Conservation (phyloP, 75 land plant species). For the Picea glauca region DNA sequence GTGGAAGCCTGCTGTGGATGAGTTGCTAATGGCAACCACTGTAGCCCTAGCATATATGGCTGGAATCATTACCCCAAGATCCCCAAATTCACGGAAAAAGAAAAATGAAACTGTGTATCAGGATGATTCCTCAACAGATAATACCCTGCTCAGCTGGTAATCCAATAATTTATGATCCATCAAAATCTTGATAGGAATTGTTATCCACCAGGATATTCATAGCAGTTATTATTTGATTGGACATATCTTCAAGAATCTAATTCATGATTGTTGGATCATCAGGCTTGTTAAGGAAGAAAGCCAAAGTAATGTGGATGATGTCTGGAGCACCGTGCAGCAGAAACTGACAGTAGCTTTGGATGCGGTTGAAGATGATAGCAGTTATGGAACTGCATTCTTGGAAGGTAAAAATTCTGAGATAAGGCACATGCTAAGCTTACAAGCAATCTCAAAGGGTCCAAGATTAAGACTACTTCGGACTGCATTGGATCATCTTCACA, state of each 20-base stretch:
- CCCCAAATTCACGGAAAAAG: neutral
- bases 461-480: slow-evolving; percentile 25
- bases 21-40: slow-evolving; percentile 25
- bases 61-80: slow-evolving; percentile 23
- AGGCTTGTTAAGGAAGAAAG: slow-evolving; percentile 3
- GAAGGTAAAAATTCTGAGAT: slow-evolving; percentile 4
- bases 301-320: slow-evolving; percentile 1
- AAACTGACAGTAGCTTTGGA: slow-evolving; percentile 8
- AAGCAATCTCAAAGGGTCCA: slow-evolving; percentile 31
- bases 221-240: neutral
- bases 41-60: slow-evolving; percentile 33
- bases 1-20: slow-evolving; percentile 31
- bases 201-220: neutral
- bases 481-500: slow-evolving; percentile 35
- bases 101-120: neutral
- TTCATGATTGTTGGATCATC: slow-evolving; percentile 2
- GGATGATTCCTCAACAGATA: neutral
- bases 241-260: neutral
- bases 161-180: neutral
- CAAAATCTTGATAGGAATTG: neutral
- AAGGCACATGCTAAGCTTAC: slow-evolving; percentile 22
- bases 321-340: neutral
- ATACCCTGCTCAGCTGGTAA: slow-evolving; percentile 1
- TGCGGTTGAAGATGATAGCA: neutral
- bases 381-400: neutral